Percentiles rank a stretch among this genome's conserved stretches.
Conservation (phyloP, 2,329 filamentous ascomycete genomes). For the Apiospora malaysiana region DNA sequence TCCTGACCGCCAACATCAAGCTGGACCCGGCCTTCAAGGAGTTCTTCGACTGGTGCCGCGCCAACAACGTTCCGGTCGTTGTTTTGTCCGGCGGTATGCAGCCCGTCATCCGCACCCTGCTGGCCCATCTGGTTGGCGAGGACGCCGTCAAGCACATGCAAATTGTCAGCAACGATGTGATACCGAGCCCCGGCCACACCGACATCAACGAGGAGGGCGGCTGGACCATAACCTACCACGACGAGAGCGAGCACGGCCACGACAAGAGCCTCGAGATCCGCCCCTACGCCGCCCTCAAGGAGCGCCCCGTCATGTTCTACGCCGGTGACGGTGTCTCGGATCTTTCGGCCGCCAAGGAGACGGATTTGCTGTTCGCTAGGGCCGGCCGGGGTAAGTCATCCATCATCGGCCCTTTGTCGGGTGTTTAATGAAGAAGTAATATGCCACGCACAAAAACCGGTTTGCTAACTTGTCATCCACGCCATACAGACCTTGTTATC, state of each 20-base stretch:
- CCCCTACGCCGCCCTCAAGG: slow-evolving; percentile 79
- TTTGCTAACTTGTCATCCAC: slow-evolving; percentile 21
- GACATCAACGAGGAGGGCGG: slow-evolving; percentile 77
- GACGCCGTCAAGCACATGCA: slow-evolving; percentile 78
- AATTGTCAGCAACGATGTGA: slow-evolving; percentile 88
- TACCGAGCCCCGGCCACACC: slow-evolving; percentile 65
- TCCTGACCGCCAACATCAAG: slow-evolving; percentile 80
- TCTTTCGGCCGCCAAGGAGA: slow-evolving; percentile 89
- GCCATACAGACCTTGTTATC: slow-evolving; percentile 73
- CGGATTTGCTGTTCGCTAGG: slow-evolving; percentile 92
- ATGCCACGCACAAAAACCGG: not conserved
- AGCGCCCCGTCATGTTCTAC: slow-evolving; percentile 87
- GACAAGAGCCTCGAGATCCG: slow-evolving; percentile 94
- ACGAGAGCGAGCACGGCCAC: slow-evolving; percentile 85
- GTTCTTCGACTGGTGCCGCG: slow-evolving; percentile 83
- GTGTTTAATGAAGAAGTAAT: not conserved
- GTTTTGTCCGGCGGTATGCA: slow-evolving; percentile 93
- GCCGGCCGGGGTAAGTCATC: slow-evolving; percentile 73
- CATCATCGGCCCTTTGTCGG: slow-evolving; percentile 14
- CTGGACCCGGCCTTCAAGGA: slow-evolving; percentile 87
- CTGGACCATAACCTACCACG: slow-evolving; percentile 88
- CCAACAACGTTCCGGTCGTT: slow-evolving; percentile 88
- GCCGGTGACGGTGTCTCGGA: slow-evolving; percentile 95
- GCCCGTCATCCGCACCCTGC: slow-evolving; percentile 84
- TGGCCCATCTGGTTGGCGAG: slow-evolving; percentile 79